phyloP scores from a whole-genome alignment of 1,139 yeast genomes.

The Debaryomyces nepalensis region DNA sequence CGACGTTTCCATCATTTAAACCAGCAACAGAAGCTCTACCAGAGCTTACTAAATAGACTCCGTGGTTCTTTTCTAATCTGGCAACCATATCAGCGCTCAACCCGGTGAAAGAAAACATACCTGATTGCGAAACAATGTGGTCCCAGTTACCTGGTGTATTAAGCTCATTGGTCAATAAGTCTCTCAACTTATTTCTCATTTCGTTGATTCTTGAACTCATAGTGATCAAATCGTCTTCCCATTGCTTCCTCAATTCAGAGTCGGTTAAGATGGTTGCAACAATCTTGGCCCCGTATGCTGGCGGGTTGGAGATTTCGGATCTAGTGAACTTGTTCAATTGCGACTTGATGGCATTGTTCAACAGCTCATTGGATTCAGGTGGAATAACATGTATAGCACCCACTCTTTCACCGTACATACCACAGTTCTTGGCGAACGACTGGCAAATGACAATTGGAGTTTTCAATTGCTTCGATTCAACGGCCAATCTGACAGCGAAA shows the following conservation, averaged over 20 bases:
- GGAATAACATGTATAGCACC: slow-evolving; percentile 85
- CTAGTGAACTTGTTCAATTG: slow-evolving; percentile 81
- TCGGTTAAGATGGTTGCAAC: slow-evolving; percentile 77
- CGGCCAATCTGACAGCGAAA: slow-evolving; percentile 83
- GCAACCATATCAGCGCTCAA: slow-evolving; percentile 78
- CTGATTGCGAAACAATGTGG: slow-evolving; percentile 88
- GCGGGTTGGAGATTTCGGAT: slow-evolving; percentile 91
- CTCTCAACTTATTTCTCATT: slow-evolving; percentile 75
- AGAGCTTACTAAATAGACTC: slow-evolving; percentile 74
- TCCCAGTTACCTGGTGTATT: slow-evolving; percentile 92
- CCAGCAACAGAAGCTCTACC: slow-evolving; percentile 98
- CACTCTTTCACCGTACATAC: slow-evolving; percentile 97
- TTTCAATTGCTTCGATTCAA: slow-evolving; percentile 47
- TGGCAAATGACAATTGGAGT: slow-evolving; percentile 78
- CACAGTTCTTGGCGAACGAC: slow-evolving; percentile 97
- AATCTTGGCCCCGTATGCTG: slow-evolving; percentile 94
- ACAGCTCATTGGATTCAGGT: slow-evolving; percentile 42
- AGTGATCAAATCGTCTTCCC: slow-evolving; percentile 84
- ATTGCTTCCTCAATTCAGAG: slow-evolving; percentile 68
- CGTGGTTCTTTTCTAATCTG: slow-evolving; percentile 76
- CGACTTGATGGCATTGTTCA: slow-evolving; percentile 61
- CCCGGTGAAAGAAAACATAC: slow-evolving; percentile 97
- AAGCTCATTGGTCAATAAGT: slow-evolving; percentile 57
- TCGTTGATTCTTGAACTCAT: slow-evolving; percentile 85
- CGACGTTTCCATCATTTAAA: slow-evolving; percentile 78